Evolutionary conservation across 2,329 filamentous ascomycete species (phyloP), one percentile per base, ranked within the genome.

Genomic region (Clarireedia paspali): DNA sequence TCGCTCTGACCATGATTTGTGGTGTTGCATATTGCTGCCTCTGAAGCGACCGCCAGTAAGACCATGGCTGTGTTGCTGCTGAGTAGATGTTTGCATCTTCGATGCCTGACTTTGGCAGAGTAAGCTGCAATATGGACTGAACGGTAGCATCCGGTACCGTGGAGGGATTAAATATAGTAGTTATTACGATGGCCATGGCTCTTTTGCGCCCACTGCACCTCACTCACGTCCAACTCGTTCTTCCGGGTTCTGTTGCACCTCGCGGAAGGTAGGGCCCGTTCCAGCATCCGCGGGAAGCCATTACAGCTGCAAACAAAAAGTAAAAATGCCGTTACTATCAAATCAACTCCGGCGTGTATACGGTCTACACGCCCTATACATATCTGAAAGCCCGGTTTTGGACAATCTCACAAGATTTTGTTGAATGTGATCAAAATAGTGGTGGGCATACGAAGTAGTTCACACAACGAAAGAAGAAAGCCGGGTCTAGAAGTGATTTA

Each of bases 241-340:
- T 34, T 34, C 12, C 30, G 30, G 10, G 30, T 4, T 12, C 30
- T 34, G 26, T 34, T 23, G 46, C 39, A 27, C 39, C 4, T 46
- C 5, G 39, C 59, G 59, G 59, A 59, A 59, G 57, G 52, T 48
- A 56, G 38, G 55, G 52, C 55, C 59, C 53, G 49, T 53, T 53
- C 45, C 45, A 34, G 30, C 30, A 34, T 34, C 30, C 30, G 23
- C 14, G 34, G 36, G 45, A 50, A 50, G 49, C 17, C 9, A 14
- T 27, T 10, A 48, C 15, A 42, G 38, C 26, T 45, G 53, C 53
- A 55, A 55, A 55, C 53, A 49, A 49, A 49, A 42, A 51, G 50
- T 47, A 49, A 49, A 49, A 42, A 44, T 40, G 49, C 38, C 14
- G 27, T 49, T 34, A 14, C 12, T 9, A 17, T 30, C 30, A 10